A percentile compares a stretch with the other conserved stretches of the same genome.
Evolutionary conservation across 805 yeast genomes (phyloP).

Genomic region (Wickerhamomyces kurtzmanii): DNA sequence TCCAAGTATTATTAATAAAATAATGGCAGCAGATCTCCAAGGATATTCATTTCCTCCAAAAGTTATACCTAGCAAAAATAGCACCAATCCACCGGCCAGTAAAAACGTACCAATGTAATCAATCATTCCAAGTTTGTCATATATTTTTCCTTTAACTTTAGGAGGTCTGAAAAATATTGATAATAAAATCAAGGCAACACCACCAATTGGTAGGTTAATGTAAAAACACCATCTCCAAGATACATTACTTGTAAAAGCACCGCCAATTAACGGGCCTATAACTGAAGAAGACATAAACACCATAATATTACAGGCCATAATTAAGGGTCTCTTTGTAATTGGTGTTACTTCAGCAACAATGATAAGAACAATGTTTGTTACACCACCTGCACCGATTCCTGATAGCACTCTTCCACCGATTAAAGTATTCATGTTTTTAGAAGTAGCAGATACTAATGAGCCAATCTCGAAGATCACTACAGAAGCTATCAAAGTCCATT

Average conservation of each 20-base stretch:
- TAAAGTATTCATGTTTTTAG: slow-evolving; percentile 43
- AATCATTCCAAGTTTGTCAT: slow-evolving; percentile 26
- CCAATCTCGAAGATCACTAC: slow-evolving; percentile 47
- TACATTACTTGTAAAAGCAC: slow-evolving; percentile 37
- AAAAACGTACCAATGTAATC: slow-evolving; percentile 40
- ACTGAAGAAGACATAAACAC: slow-evolving; percentile 39
- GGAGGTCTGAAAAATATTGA: slow-evolving; percentile 28
- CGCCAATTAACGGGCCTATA: slow-evolving; percentile 48
- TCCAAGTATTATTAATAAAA: slow-evolving; percentile 37
- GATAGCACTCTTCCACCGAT: slow-evolving; percentile 60
- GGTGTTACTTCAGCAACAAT: slow-evolving; percentile 43
- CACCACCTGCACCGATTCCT: slow-evolving; percentile 64
- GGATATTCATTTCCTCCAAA: slow-evolving; percentile 39
- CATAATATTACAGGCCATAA: slow-evolving; percentile 14
- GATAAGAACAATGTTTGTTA: slow-evolving; percentile 42
- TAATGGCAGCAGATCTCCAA: slow-evolving; percentile 43
- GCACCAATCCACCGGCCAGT: slow-evolving; percentile 28
- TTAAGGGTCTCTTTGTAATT: slow-evolving; percentile 18
- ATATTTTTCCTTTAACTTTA: slow-evolving; percentile 23
- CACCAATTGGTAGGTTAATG: slow-evolving; percentile 50
- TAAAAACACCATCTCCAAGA: slow-evolving; percentile 62
- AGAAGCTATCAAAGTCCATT: slow-evolving; percentile 34
- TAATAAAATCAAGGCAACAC: slow-evolving; percentile 29
- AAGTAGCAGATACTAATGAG: slow-evolving; percentile 41
- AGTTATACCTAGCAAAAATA: slow-evolving; percentile 36